These are phyloP conservation scores for Pezicula carpinea DNA, from an alignment of 2,329 filamentous ascomycete genomes.

Conservation along the genomic window DNA sequence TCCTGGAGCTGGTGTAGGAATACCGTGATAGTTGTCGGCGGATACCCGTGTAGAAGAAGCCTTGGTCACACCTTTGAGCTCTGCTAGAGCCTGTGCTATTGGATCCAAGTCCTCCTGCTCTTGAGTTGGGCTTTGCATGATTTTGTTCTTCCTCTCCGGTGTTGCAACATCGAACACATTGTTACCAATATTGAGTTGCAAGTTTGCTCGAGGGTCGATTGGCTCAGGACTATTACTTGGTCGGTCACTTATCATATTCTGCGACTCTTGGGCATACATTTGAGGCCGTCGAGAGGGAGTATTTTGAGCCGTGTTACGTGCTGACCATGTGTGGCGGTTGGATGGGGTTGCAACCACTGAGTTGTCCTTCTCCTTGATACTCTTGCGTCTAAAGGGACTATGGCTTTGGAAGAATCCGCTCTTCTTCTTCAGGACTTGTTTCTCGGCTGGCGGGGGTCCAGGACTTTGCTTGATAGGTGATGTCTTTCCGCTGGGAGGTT, in stretches of 20 bases:
- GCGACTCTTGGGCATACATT: slow-evolving; percentile 34
- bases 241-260: slow-evolving; percentile 32
- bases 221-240: slow-evolving; percentile 71
- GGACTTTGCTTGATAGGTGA: slow-evolving; percentile 67
- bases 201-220: slow-evolving; percentile 85
- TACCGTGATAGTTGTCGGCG: slow-evolving; percentile 93
- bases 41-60: slow-evolving; percentile 79
- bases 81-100: slow-evolving; percentile 86
- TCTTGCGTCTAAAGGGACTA: slow-evolving; percentile 89
- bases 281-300: slow-evolving; percentile 34
- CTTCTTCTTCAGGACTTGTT: slow-evolving; percentile 63
- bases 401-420: slow-evolving; percentile 91
- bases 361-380: slow-evolving; percentile 69
- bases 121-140: slow-evolving; percentile 32
- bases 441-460: slow-evolving; percentile 50
- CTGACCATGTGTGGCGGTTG: slow-evolving; percentile 57
- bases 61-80: slow-evolving; percentile 84
- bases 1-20: slow-evolving; percentile 71
- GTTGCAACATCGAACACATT: slow-evolving; percentile 93
- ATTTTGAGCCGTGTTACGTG: slow-evolving; percentile 18
- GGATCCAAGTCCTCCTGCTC: slow-evolving; percentile 69
- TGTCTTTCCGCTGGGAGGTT: slow-evolving; percentile 67
- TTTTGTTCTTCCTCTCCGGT: slow-evolving; percentile 57
- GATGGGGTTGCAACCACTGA: slow-evolving; percentile 30
- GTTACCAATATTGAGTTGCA: slow-evolving; percentile 90